Evolutionary conservation across 73 alveolate genomes (phyloP).

Genomic region (Paramecium sexaurelia): DNA sequence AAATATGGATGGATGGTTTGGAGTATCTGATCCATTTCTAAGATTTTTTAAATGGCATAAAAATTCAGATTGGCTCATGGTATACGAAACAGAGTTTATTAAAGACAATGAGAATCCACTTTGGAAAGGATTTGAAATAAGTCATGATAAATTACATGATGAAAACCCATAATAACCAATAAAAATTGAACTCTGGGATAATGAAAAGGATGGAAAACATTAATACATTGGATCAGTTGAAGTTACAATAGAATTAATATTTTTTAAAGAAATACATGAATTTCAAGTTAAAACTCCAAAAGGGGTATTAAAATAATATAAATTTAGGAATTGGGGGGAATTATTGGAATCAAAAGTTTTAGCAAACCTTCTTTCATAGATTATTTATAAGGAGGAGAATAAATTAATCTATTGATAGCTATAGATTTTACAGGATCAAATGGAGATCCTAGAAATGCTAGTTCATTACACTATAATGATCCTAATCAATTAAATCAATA

Average conservation of each 20-base stretch:
- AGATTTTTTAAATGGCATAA: constrained; percentile 25
- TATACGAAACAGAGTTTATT: constrained; percentile 49
- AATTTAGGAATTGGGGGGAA: constrained; percentile 59
- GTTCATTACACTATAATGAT: constrained; percentile 82
- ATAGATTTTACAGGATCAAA: constrained; percentile 95
- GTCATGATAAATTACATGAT: constrained; percentile 66
- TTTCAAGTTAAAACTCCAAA: not conserved
- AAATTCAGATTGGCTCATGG: not conserved
- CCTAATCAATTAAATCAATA: constrained; percentile 80
- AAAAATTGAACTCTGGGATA: constrained; percentile 71
- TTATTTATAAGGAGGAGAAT: constrained; percentile 85
- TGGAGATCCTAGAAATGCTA: constrained; percentile 72
- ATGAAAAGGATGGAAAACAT: constrained; percentile 66
- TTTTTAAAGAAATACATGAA: not conserved
- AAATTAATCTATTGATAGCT: constrained; percentile 83
- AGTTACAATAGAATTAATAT: constrained; percentile 39
- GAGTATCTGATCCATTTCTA: not conserved
- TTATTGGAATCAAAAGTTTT: constrained; percentile 26
- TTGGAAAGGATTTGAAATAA: not conserved
- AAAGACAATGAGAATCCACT: constrained; percentile 44
- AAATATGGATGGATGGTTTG: constrained; percentile 48
- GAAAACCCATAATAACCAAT: constrained; percentile 65
- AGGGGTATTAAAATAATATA: not conserved
- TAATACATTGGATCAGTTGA: constrained; percentile 54
- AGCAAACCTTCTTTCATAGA: constrained; percentile 80